Base-by-base conservation (phyloP, 352 stramenopile genomes). In the Globisporangium parvum region DNA sequence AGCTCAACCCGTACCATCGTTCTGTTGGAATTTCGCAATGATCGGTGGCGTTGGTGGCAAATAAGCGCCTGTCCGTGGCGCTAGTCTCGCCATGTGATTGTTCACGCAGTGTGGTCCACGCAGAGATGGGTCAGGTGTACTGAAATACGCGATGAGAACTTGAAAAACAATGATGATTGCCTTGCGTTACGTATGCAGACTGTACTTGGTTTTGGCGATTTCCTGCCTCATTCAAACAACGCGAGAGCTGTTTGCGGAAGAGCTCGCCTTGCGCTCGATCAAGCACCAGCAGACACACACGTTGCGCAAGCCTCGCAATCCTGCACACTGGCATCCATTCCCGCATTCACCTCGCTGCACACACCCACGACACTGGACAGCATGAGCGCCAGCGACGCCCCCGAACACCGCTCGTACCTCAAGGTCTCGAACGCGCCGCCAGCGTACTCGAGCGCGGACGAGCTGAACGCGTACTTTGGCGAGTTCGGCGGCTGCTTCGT, bases 401-500 rank as follows among this genome's bases (percentile, higher is more conserved):
- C 46, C 14, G 62, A 70, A 52, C 64, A 67, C 28, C 47, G 66
- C 37, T 49, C 47, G 49, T 88, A 85, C 68, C 70, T 93, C 28
- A 67, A 73, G 47, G 70, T 91, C 39, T 87, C 78, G 26, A 93
- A 93, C 33, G 78, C 80, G n/a, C 80, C 83, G 46, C 83, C 80
- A 14, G 67, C 86, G 17, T 93, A 91, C 69, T 59, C 58, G 14
- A 82, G 66, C 6, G 65, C 54, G 5, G 75, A 87, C 10, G 73
- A 91, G 57, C 62, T 91, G 5, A 76, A 80, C 59, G 79, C 78
- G 39, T 91, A 96, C 77, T 97, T 97, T 67, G 90, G 91, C 41
- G 62, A 92, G 55, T 99, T 98, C 74, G 96, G 96, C 24, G 96
- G 97, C 54, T 96, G 96, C 62, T 99, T 97, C 72, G 98, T 99